phyloP scores from a whole-genome alignment of 192 early-diverging fungal genomes.

The Chytriomyces sp. region DNA sequence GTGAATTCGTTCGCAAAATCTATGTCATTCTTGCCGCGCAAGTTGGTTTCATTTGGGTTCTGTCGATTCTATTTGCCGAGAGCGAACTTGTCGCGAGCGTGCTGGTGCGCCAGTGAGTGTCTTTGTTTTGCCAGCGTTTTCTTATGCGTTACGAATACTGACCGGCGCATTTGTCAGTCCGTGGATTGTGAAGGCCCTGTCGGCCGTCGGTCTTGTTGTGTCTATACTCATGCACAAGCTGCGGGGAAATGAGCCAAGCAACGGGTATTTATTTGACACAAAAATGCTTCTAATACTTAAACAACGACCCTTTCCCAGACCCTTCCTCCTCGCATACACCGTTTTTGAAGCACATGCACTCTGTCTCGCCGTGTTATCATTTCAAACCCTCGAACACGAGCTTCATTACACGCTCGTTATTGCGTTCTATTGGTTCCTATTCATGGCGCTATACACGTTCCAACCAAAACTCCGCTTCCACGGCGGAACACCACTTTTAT shows the following conservation, averaged over 20 bases:
- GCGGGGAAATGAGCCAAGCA: neutral
- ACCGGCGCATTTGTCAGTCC: neutral
- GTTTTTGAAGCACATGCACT: constrained; percentile 1
- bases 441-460: constrained; percentile 19
- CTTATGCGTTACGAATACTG: no score
- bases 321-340: constrained; percentile 5
- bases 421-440: constrained; percentile 7
- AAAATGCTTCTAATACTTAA: no score
- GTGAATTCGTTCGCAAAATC: constrained; percentile 8
- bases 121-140: no score
- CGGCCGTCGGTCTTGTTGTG: constrained; percentile 8
- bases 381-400: neutral
- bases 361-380: neutral
- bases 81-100: no score
- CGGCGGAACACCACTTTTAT: constrained; percentile 1
- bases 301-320: neutral
- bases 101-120: no score
- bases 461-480: constrained; percentile 3
- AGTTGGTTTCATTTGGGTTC: constrained; percentile 45
- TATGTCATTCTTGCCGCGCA: constrained; percentile 62
- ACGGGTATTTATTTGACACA: neutral
- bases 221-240: neutral
- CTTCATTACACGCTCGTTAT: neutral
- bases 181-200: neutral
- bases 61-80: no score